Evolutionary conservation across 306 rosid species (phyloP), one percentile per base, ranked within the genome.

Genomic region (Rosa multiflora): DNA sequence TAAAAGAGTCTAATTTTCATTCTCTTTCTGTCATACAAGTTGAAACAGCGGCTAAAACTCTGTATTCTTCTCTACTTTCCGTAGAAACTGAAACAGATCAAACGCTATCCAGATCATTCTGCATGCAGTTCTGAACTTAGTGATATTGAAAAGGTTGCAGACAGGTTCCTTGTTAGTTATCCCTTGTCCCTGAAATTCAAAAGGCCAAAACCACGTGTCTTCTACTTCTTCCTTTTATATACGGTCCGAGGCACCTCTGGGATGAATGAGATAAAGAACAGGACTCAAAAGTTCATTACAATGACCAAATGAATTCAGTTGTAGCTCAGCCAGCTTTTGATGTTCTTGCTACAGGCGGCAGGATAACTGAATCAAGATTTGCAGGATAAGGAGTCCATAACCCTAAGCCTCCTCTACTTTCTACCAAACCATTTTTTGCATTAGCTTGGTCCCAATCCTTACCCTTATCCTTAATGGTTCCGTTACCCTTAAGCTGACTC

Each of bases 331-430:
- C 98, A 63, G 99, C 98, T 90, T 93, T 93, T 43, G 99, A 95
- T 75, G 91, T 84, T 90, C 98, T 88, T 67, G 86, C 82, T 75
- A 90, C 90, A 71, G 79, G 35, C 26, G 99, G 97, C 61, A 93
- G 88, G 83, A 82, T 90, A 84, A 93, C 97, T 0, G 89, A 80
- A 78, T 72, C 81, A 48, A 91, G 94, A 79, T 96, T 82, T 32
- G 82, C 94, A 5, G 99, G 99, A 83, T 93, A 96, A 15, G 93
- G 94, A 74, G 94, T 93, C 88, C 91, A 93, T 91, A 96, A 85
- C 53, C 99, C 97, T 86, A 90, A 86, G 44, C 99, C 99, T 72
- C 97, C 99, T 81, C 92, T 82, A 83, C 88, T 93, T 84, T 96
- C 97, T 82, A 83, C 80, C 86, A 95, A 83, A 77, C 82, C 89